These are phyloP conservation scores for Russula dissimulans DNA, from an alignment of 768 basidiomycete genomes.

Conservation along the genomic window DNA sequence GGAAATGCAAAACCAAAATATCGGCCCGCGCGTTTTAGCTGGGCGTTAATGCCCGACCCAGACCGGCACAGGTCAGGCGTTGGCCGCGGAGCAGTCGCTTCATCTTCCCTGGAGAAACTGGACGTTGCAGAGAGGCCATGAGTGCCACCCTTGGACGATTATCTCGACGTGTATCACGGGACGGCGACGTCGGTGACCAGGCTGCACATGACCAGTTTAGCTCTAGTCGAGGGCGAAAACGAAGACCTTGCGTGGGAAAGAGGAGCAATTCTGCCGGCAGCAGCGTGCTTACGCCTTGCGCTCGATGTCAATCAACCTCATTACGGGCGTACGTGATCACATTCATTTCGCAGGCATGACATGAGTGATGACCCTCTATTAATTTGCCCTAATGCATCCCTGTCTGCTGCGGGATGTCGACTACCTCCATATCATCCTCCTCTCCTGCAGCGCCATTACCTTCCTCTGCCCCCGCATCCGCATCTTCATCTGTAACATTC, in stretches of 20 bases:
- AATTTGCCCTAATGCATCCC: neutral
- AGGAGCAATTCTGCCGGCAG: neutral
- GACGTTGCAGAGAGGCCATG: neutral
- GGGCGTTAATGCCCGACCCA: no score
- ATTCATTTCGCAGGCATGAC: neutral
- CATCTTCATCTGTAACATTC: conserved; percentile 10
- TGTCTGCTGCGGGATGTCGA: conserved; percentile 1
- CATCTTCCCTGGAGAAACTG: neutral
- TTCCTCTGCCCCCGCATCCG: neutral
- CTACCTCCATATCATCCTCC: conserved; percentile 23
- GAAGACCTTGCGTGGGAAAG: neutral
- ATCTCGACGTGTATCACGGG: no score
- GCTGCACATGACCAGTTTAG: no score
- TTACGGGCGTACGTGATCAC: neutral
- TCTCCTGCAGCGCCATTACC: neutral
- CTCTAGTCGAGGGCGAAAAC: no score
- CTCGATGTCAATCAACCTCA: neutral
- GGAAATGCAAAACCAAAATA: no score
- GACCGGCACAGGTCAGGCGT: no score
- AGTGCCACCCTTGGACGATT: neutral
- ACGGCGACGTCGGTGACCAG: no score
- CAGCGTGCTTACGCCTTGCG: neutral
- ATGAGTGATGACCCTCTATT: neutral
- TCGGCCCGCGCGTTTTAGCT: no score
- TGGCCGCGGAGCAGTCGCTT: conserved; percentile 7